These are phyloP conservation scores for Pythium myriotylum DNA, from an alignment of 352 stramenopile genomes.

Conservation along the genomic window DNA sequence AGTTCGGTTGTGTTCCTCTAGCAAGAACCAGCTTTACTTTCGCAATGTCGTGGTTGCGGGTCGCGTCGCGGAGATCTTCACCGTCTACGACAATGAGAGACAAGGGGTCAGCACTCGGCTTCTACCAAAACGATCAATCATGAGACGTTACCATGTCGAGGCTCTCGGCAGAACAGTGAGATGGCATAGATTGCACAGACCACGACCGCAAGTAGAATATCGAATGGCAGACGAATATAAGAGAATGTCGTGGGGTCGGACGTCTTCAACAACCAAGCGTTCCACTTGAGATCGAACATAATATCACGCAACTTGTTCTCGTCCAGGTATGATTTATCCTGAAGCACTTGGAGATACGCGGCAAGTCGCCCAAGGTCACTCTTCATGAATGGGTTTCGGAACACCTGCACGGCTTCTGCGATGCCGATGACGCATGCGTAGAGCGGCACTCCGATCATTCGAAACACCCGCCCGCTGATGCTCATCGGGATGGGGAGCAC, in stretches of 20 bases:
- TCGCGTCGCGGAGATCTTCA: slow-evolving; percentile 74
- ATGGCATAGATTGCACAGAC: slow-evolving; percentile 64
- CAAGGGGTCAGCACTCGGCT: background rate
- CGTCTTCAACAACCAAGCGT: slow-evolving; percentile 33
- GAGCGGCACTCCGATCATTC: slow-evolving; percentile 66
- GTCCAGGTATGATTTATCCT: slow-evolving; percentile 29
- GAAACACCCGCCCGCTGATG: slow-evolving; percentile 45
- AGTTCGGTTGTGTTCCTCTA: slow-evolving; percentile 57
- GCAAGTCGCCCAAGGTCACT: slow-evolving; percentile 42
- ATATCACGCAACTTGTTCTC: slow-evolving; percentile 34
- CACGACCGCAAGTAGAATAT: slow-evolving; percentile 47
- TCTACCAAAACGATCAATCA: slow-evolving; percentile 6
- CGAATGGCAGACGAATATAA: slow-evolving; percentile 45
- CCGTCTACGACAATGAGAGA: slow-evolving; percentile 44
- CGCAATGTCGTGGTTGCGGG: slow-evolving; percentile 69
- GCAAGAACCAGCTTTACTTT: slow-evolving; percentile 61
- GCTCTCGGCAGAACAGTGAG: slow-evolving; percentile 66
- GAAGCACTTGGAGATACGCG: slow-evolving; percentile 40
- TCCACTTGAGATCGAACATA: slow-evolving; percentile 37
- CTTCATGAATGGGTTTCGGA: slow-evolving; percentile 46
- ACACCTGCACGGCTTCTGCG: slow-evolving; percentile 51
- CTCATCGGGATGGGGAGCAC: slow-evolving; percentile 68
- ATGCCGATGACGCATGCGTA: slow-evolving; percentile 61
- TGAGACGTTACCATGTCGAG: slow-evolving; percentile 57
- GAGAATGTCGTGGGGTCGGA: slow-evolving; percentile 27